Percentiles rank a stretch among this genome's conserved stretches.
These are phyloP conservation scores for Capsella bursapastoris DNA, from an alignment of 345 rosid species.

Conservation along the genomic window DNA sequence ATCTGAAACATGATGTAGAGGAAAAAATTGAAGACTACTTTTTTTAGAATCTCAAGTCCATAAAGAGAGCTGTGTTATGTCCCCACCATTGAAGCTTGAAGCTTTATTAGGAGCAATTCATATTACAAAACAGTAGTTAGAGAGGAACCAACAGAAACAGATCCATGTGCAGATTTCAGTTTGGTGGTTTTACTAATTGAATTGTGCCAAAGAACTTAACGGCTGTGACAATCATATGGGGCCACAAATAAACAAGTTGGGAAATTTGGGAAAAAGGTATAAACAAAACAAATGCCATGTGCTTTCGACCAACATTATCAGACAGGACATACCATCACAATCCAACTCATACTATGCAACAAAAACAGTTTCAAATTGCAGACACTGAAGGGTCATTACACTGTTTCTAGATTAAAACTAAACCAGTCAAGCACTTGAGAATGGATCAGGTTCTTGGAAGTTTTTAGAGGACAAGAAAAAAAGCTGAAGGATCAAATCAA, in stretches of 20 bases:
- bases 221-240: constrained; percentile 37
- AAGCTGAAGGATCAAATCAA: constrained; percentile 32
- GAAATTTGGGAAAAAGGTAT: neutral
- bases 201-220: constrained; percentile 35
- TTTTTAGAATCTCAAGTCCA: neutral
- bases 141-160: constrained; percentile 23
- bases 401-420: constrained; percentile 9
- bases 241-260: constrained; percentile 29
- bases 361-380: constrained; percentile 20
- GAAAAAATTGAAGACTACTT: neutral
- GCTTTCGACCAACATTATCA: constrained; percentile 39
- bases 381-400: constrained; percentile 20
- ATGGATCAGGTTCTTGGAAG: constrained; percentile 28
- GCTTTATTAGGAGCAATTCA: neutral
- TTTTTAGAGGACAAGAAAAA: constrained; percentile 12
- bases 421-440: constrained; percentile 14
- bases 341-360: constrained; percentile 38
- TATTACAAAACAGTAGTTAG: constrained; percentile 7
- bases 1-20: constrained; percentile 18
- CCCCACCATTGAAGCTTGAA: neutral
- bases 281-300: constrained; percentile 37
- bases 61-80: neutral
- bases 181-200: constrained; percentile 21
- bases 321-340: constrained; percentile 37
- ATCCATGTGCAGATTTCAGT: constrained; percentile 29